phyloP scores from a whole-genome alignment of 805 yeast species.

The Torulaspora franciscae region DNA sequence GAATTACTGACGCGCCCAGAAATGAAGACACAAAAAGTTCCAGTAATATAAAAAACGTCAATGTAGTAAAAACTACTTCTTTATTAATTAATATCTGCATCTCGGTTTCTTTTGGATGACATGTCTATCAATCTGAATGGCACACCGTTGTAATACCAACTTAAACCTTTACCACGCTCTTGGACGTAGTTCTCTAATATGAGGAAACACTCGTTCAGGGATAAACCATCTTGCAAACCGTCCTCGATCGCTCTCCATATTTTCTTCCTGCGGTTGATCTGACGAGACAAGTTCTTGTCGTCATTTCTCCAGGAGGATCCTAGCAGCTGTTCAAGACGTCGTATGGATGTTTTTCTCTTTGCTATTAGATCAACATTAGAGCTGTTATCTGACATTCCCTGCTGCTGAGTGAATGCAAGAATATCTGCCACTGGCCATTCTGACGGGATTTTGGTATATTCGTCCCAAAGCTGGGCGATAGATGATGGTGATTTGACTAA shows the following conservation, averaged over 20 bases:
- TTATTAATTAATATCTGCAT: background rate
- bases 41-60: background rate
- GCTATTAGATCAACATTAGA: constrained; percentile 17
- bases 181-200: constrained; percentile 24
- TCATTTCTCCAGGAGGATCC: constrained; percentile 32
- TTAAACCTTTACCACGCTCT: constrained; percentile 25
- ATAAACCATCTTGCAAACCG: constrained; percentile 25
- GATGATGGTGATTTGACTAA: constrained; percentile 30
- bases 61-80: background rate
- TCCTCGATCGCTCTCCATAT: constrained; percentile 32
- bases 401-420: constrained; percentile 20
- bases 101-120: constrained; percentile 5
- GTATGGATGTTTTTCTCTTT: constrained; percentile 24
- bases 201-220: constrained; percentile 22
- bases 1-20: constrained; percentile 4
- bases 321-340: constrained; percentile 23
- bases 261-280: constrained; percentile 32
- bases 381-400: constrained; percentile 12
- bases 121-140: constrained; percentile 25
- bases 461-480: constrained; percentile 30
- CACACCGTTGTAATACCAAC: constrained; percentile 32
- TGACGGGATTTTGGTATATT: constrained; percentile 28
- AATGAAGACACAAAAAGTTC: background rate
- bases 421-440: constrained; percentile 28
- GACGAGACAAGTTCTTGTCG: constrained; percentile 33